A percentile compares a stretch with the other conserved stretches of the same genome.
Evolutionary conservation across 139 green algal species (phyloP).

Genomic region (Nannochloris sp.): DNA sequence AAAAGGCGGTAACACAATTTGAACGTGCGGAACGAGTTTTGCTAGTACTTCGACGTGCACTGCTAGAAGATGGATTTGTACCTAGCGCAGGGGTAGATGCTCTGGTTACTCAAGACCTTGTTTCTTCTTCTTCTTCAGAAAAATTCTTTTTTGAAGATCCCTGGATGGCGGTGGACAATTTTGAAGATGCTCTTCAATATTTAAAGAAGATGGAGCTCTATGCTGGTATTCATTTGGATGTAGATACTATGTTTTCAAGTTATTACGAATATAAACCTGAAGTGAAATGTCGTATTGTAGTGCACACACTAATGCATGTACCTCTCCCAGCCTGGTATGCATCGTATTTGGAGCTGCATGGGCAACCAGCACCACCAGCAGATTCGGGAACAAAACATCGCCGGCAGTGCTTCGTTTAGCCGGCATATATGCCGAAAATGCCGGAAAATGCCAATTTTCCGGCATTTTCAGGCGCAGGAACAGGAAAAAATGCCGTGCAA

Average conservation of each 20-base stretch:
- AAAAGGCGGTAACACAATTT: background rate
- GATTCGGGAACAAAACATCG: too few relatives aligned
- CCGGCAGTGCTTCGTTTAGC: too few relatives aligned
- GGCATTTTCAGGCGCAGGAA: too few relatives aligned
- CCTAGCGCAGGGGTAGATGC: background rate
- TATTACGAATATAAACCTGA: background rate
- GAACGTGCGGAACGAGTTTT: constrained; percentile 5
- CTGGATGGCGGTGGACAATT: background rate
- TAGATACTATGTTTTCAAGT: background rate
- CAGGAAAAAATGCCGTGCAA: too few relatives aligned
- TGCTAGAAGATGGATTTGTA: background rate
- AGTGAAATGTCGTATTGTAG: background rate
- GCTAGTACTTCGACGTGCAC: constrained; percentile 9
- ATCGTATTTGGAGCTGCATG: background rate
- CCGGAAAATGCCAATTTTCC: too few relatives aligned
- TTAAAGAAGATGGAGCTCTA: background rate
- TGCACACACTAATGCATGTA: background rate
- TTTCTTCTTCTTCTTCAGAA: too few relatives aligned
- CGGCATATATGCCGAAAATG: too few relatives aligned
- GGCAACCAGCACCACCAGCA: background rate
- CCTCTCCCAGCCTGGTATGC: background rate
- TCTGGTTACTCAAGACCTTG: constrained; percentile 3
- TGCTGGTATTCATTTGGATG: background rate
- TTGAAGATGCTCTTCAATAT: background rate
- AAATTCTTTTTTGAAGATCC: constrained; percentile 6